Evolutionary conservation across 805 yeast genomes (phyloP).

Genomic region (Ogataea salicorniae): DNA sequence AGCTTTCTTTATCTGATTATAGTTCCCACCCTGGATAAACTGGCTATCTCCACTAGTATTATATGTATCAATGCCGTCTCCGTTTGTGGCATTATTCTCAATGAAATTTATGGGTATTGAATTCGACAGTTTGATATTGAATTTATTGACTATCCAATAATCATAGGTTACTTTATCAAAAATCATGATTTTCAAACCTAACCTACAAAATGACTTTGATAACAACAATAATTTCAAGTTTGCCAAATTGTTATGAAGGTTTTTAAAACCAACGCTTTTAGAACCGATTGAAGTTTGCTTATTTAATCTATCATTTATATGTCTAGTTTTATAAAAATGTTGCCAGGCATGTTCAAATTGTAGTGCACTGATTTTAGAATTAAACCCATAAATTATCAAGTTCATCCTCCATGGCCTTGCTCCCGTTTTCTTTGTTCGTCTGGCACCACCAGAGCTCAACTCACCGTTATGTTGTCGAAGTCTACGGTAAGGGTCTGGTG

Average conservation of each 20-base stretch:
- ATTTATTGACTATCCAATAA: constrained; percentile 34
- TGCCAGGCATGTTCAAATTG: constrained; percentile 88
- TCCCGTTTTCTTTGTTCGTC: constrained; percentile 50
- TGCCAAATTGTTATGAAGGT: constrained; percentile 44
- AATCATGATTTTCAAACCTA: constrained; percentile 43
- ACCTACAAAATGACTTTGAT: constrained; percentile 37
- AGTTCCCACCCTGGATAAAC: constrained; percentile 25
- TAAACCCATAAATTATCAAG: constrained; percentile 63
- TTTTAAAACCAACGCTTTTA: constrained; percentile 11
- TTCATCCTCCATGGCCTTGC: constrained; percentile 74
- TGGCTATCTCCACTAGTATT: neutral
- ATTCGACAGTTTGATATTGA: constrained; percentile 21
- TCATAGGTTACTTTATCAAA: constrained; percentile 32
- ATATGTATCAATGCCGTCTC: constrained; percentile 3
- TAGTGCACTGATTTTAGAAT: constrained; percentile 60
- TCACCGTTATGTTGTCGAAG: constrained; percentile 79
- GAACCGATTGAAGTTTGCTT: constrained; percentile 32
- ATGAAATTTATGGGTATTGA: constrained; percentile 15
- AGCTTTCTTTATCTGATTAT: constrained; percentile 22
- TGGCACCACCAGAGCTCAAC: constrained; percentile 61
- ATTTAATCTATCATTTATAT: constrained; percentile 42
- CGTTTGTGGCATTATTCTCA: neutral
- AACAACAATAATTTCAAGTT: constrained; percentile 40
- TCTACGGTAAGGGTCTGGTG: constrained; percentile 66
- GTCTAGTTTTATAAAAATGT: constrained; percentile 62